Evolutionary conservation across 2,329 filamentous ascomycete genomes (phyloP).

Genomic region (Trichoderma afroharzianum): DNA sequence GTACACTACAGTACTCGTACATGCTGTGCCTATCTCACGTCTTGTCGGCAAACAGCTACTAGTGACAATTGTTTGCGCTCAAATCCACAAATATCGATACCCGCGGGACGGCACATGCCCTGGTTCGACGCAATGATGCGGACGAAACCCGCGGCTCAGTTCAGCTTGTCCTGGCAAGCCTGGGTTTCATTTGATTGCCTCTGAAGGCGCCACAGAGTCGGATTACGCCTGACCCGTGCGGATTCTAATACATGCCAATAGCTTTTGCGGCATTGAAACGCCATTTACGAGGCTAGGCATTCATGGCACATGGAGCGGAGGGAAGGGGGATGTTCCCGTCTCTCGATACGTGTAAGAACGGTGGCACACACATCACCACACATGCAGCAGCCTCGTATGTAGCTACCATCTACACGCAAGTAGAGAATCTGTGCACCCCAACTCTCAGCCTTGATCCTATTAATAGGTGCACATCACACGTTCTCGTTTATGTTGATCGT

Average conservation of each 20-base stretch:
- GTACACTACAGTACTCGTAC: neutral
- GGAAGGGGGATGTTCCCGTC: neutral
- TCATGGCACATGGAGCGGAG: too few relatives aligned
- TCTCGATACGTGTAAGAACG: neutral
- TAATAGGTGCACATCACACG: neutral
- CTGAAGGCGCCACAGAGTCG: neutral
- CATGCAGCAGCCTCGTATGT: neutral
- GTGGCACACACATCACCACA: neutral
- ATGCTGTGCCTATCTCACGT: neutral
- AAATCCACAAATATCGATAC: neutral
- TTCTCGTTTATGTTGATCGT: neutral
- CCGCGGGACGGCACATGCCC: neutral
- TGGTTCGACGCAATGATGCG: neutral
- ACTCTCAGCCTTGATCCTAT: neutral
- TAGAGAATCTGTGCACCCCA: neutral
- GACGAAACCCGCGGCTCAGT: neutral
- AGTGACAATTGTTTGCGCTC: neutral
- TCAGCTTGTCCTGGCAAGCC: neutral
- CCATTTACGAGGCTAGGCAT: neutral
- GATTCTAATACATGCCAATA: neutral
- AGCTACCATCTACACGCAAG: neutral
- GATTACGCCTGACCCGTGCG: neutral
- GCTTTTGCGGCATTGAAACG: neutral
- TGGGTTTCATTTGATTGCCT: neutral
- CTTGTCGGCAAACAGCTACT: neutral